Percentiles rank a stretch among this genome's conserved stretches.
Conservation (phyloP, 2,329 filamentous ascomycete genomes). For the Colletotrichum sp. region DNA sequence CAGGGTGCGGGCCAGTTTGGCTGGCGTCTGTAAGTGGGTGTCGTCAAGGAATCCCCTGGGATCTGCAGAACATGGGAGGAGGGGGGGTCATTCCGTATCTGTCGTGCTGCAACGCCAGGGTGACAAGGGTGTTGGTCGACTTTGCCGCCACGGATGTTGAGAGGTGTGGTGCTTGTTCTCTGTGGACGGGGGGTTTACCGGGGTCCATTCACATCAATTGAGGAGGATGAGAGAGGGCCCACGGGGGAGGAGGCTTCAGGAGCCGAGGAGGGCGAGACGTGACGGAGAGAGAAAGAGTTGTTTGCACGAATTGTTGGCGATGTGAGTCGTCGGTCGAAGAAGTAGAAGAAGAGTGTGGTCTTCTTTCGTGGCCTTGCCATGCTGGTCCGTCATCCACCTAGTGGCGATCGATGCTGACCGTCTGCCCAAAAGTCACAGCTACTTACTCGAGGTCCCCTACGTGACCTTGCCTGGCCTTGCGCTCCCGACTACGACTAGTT, state of each 20-base stretch:
- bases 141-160: slow-evolving; percentile 8
- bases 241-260: not conserved
- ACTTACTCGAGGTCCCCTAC: not conserved
- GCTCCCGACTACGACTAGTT: not conserved
- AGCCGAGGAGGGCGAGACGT: not conserved
- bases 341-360: not conserved
- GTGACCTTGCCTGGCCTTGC: not conserved
- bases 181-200: not conserved
- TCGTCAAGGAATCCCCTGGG: slow-evolving; percentile 14
- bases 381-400: not conserved
- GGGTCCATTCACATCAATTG: not conserved
- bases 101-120: slow-evolving; percentile 19
- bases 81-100: slow-evolving; percentile 17
- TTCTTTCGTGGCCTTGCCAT: not conserved
- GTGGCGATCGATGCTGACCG: not conserved
- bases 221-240: not conserved
- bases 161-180: not conserved
- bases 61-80: slow-evolving; percentile 13
- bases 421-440: not conserved
- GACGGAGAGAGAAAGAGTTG: not conserved
- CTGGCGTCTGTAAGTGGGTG: not conserved
- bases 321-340: not conserved
- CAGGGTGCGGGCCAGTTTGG: not conserved
- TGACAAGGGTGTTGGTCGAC: slow-evolving; percentile 9
- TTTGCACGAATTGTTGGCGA: not conserved